These are phyloP conservation scores for Cercospora zeina DNA, from an alignment of 2,329 filamentous ascomycete species.

Conservation along the genomic window DNA sequence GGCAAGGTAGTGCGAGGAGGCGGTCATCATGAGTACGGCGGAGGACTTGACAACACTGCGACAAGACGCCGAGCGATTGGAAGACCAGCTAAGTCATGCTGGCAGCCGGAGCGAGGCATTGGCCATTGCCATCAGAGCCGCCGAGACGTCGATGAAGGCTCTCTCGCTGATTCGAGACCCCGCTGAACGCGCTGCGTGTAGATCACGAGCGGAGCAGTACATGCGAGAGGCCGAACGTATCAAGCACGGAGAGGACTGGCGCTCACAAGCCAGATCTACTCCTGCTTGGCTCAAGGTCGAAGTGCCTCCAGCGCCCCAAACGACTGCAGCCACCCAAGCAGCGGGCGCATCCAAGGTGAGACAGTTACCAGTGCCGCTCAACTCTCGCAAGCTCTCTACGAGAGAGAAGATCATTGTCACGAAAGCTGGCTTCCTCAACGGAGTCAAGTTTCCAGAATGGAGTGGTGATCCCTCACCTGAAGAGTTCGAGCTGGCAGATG, in stretches of 20 bases:
- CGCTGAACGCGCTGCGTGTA: slow-evolving; percentile 67
- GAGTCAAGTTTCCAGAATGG: slow-evolving; percentile 84
- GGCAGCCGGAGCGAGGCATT: slow-evolving; percentile 60
- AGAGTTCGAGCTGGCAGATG: slow-evolving; percentile 60
- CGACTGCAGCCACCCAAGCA: slow-evolving; percentile 1
- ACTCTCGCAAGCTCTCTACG: slow-evolving; percentile 64
- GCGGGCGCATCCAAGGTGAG: slow-evolving; percentile 33
- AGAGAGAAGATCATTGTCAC: slow-evolving; percentile 75
- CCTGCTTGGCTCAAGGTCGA: slow-evolving; percentile 13
- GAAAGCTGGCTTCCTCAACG: slow-evolving; percentile 76
- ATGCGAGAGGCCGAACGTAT: slow-evolving; percentile 73
- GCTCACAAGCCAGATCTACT: not conserved
- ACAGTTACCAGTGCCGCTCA: slow-evolving; percentile 52
- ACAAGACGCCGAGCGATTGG: slow-evolving; percentile 30
- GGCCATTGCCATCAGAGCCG: slow-evolving; percentile 71
- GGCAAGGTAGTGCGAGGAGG: not conserved
- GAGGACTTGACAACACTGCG: slow-evolving; percentile 26
- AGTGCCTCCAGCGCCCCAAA: slow-evolving; percentile 3
- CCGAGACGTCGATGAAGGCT: slow-evolving; percentile 79
- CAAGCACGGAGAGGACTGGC: slow-evolving; percentile 54
- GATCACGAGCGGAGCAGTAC: slow-evolving; percentile 65
- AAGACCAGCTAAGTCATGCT: slow-evolving; percentile 28
- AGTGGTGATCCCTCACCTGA: slow-evolving; percentile 58
- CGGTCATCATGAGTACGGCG: slow-evolving; percentile 5
- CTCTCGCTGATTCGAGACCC: slow-evolving; percentile 61